Evolutionary conservation across 139 green algal species (phyloP), one percentile per base, ranked within the genome.

Genomic region (Chlamydomonas sp.): DNA sequence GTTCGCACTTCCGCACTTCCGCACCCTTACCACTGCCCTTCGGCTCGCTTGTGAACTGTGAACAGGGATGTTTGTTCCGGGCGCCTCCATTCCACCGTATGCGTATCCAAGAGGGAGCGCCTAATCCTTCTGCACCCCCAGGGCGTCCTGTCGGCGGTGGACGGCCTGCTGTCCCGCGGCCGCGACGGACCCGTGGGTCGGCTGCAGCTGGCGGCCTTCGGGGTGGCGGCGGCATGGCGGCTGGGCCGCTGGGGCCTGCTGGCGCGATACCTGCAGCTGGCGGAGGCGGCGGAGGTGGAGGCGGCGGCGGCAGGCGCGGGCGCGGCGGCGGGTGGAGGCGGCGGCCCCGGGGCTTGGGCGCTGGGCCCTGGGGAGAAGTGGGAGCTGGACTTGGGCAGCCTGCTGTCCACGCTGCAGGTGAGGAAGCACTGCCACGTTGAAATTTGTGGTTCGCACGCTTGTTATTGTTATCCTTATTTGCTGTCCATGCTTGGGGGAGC

Each of bases 231-330:
- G 12, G 92, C 96, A 0, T 99, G 97, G 97, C 93, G 97, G 1
- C 90, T 99, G 88, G 97, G 97, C 1, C 79, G 92, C 16, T 99
- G 97, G 97, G 86, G 92, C 0, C 61, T 91, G n/a, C 89, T 99
- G 83, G 90, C 96, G 9, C 86, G 71, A 0, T 86, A 86, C 72
- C 82, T 86, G 82, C 16, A 63, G 3, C 18, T 69, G 0, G 81
- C 69, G 20, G 69, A 79, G 17, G 59, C 60, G 58, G 81, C 81
- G 60, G 81, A 79, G 9, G 12, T 3, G 6, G 80, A 58, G 68
- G 16, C 6, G 64, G 79, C 63, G 3, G 79, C 31, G 4, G n/a
- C 10, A 7, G 31, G 57, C 20, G n/a, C 10, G 15, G 31, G 57
- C 20, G n/a, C 10, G 15, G 15, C 10, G 58, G 18, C 16, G 3